Percentiles rank a stretch among this genome's conserved stretches.
Conservation (phyloP, 148 eudicot genomes). For the Gaultheria prostrata region DNA sequence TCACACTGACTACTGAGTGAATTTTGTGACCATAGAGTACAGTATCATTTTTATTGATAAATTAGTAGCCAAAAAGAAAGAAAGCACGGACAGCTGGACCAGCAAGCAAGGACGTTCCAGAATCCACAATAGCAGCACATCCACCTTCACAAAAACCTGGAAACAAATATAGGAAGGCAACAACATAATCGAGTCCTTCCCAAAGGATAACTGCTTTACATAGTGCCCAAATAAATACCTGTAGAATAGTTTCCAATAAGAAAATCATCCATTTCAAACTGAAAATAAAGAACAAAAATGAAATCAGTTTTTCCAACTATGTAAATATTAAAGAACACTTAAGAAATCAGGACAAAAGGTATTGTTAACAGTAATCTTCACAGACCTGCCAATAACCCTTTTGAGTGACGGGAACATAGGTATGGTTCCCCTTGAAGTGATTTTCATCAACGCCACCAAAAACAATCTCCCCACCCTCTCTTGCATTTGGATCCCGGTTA, state of each 20-base stretch:
- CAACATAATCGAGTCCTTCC: not conserved
- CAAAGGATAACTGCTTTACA: not conserved
- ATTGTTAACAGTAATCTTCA: constrained; percentile 9
- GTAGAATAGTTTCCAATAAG: constrained; percentile 64
- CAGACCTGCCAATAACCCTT: constrained; percentile 92
- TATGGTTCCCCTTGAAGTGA: constrained; percentile 73
- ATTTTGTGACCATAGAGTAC: not conserved
- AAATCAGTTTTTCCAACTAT: not conserved
- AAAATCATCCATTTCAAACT: constrained; percentile 82
- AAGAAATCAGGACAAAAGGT: not conserved
- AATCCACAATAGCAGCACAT: constrained; percentile 82
- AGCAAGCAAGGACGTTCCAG: constrained; percentile 80
- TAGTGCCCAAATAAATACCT: constrained; percentile 34
- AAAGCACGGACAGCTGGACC: constrained; percentile 71
- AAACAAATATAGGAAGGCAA: not conserved
- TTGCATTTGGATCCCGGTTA: constrained; percentile 52
- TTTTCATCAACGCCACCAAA: constrained; percentile 80
- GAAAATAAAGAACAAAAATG: constrained; percentile 16
- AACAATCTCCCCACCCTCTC: constrained; percentile 71
- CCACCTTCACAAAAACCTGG: constrained; percentile 76
- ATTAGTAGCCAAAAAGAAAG: not conserved
- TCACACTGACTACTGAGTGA: not conserved
- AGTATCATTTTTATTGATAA: not conserved
- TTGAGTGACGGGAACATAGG: constrained; percentile 64
- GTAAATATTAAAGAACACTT: not conserved